Conservation (phyloP, 306 rosid genomes). For the Prosopis cineraria region DNA sequence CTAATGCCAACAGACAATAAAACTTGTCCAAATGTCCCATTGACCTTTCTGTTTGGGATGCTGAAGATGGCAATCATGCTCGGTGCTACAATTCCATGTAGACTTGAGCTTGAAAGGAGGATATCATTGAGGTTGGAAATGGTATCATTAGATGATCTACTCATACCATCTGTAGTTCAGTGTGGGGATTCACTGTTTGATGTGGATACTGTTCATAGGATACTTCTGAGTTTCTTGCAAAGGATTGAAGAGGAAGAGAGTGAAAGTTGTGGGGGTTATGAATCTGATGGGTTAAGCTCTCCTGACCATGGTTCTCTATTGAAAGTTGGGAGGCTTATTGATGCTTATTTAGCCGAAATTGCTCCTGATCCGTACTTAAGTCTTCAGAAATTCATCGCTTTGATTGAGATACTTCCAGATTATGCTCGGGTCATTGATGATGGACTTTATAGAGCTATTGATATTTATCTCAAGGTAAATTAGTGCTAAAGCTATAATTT, state of each 20-base stretch:
- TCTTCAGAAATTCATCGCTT: constrained; percentile 58
- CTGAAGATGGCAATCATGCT: constrained; percentile 75
- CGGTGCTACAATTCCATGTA: constrained; percentile 60
- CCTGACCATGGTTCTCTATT: constrained; percentile 67
- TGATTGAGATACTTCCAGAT: constrained; percentile 81
- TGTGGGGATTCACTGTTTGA: constrained; percentile 75
- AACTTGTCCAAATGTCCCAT: constrained; percentile 53
- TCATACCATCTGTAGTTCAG: constrained; percentile 63
- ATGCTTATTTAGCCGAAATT: constrained; percentile 87
- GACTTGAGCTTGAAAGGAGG: constrained; percentile 87
- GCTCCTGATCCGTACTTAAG: constrained; percentile 77
- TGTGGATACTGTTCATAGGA: constrained; percentile 78
- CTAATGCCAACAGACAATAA: constrained; percentile 72
- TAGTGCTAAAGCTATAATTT: neutral
- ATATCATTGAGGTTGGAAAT: constrained; percentile 66
- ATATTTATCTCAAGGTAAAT: constrained; percentile 80
- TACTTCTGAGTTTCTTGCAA: constrained; percentile 70
- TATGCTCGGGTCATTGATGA: constrained; percentile 89
- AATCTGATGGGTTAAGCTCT: constrained; percentile 64
- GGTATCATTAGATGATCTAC: constrained; percentile 77
- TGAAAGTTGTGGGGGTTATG: constrained; percentile 78
- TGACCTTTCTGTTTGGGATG: constrained; percentile 81
- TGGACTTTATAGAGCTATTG: constrained; percentile 83
- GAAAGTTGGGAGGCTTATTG: constrained; percentile 82
- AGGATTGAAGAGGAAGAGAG: constrained; percentile 73